Conservation (phyloP, 768 basidiomycete genomes). For the Pisolithus sp. region DNA sequence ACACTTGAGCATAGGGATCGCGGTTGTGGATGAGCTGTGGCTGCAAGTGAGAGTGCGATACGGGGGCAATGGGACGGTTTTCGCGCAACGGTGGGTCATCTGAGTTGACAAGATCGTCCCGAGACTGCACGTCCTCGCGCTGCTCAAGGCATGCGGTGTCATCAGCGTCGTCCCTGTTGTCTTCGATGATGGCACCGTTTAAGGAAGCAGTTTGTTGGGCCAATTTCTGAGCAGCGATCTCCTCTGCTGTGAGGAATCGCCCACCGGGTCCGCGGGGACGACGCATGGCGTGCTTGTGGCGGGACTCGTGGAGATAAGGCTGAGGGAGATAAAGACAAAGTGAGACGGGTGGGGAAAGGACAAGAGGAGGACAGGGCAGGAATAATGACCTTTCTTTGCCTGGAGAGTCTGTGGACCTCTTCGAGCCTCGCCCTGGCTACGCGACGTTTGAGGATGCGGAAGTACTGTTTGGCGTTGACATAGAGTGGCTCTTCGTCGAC, state of each 20-base stretch:
- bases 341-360: not conserved
- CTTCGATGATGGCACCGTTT: slow-evolving; percentile 41
- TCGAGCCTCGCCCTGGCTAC: slow-evolving; percentile 87
- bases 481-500: slow-evolving; percentile 97
- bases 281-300: slow-evolving; percentile 97
- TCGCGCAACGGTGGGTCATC: slow-evolving; percentile 9
- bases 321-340: slow-evolving; percentile 25
- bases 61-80: slow-evolving; percentile 4
- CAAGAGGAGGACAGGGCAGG: not conserved
- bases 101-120: slow-evolving; percentile 14
- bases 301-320: slow-evolving; percentile 98
- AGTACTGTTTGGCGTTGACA: slow-evolving; percentile 99
- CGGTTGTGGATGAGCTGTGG: slow-evolving; percentile 13
- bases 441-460: slow-evolving; percentile 93
- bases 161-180: slow-evolving; percentile 21
- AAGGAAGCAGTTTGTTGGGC: slow-evolving; percentile 27
- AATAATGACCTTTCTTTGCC: slow-evolving; percentile 78
- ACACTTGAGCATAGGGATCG: slow-evolving; percentile 8
- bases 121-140: slow-evolving; percentile 15
- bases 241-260: slow-evolving; percentile 93
- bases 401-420: slow-evolving; percentile 87
- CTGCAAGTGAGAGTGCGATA: slow-evolving; percentile 7
- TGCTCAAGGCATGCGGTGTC: slow-evolving; percentile 6
- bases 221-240: slow-evolving; percentile 79
- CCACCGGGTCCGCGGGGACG: slow-evolving; percentile 96